Base-by-base conservation (phyloP, 169 alveolate genomes). In the Plasmodium relictum region DNA sequence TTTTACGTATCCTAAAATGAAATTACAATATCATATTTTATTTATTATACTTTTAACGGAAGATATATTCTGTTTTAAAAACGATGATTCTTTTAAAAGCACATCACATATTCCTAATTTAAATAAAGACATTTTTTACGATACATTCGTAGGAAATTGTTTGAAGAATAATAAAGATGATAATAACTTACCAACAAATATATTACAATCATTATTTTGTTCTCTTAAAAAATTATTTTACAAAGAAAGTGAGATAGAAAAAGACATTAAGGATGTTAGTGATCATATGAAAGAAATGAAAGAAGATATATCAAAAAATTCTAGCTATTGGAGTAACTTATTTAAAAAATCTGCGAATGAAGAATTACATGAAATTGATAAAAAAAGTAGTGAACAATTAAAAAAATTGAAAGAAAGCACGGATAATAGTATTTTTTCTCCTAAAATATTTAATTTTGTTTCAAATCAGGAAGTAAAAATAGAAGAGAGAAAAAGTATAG, bases 271-370 rank as follows among this genome's bases (percentile, higher is more conserved):
- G 8, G 44, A 62, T 41, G 26, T 76, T 22, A 41, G 20, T 62
- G 62, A 76, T 18, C 88, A 76, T 7, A 54, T 65, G 24, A 76
- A n/a, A 42, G 26, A 42, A 14, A 12, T 76, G 6, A 76, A 76
- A 31, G 88, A 76, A 1, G 74, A 76, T 44, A 44, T 76, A 44
- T 8, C 71, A 76, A 76, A 61, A 10, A 76, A 44, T 66, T 42
- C 74, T 8, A 66, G 22, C 18, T 74, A 74, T 54, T 22, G 39
- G 22, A 54, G 37, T 39, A 37, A 62, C 12, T 31, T 76, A 12
- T 48, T 76, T 37, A 76, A 76, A 14, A 76, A 66, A 37, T 54
- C 76, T 0, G 18, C 45, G 14, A 63, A 58, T 24, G 88, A 76
- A 31, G 88, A 76, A 66, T 37, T 26, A n/a, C 37, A 62, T n/a